Evolutionary conservation across 1,284 basidiomycete species (phyloP).

Genomic region (Uromyces viciae-fabae): DNA sequence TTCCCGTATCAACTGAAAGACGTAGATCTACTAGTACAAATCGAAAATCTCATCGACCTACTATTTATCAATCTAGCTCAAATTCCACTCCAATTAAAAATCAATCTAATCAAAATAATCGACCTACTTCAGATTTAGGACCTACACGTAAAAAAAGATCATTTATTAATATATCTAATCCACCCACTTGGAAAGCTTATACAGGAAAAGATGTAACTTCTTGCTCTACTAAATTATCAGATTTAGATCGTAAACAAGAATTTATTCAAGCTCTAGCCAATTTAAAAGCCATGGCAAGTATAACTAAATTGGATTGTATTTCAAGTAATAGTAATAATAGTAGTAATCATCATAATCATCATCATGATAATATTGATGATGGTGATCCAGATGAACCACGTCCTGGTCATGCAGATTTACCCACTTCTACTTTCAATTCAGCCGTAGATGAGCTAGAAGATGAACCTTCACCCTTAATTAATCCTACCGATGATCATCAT

Average conservation of each 20-base stretch:
- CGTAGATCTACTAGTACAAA: not conserved
- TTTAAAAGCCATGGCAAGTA: conserved; percentile 20
- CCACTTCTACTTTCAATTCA: conserved; percentile 27
- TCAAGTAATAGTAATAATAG: conserved; percentile 7
- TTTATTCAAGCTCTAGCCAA: conserved; percentile 20
- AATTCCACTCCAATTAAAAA: not conserved
- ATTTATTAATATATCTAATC: too few species aligned
- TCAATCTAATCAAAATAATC: not conserved
- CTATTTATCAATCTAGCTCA: not conserved
- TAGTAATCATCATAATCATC: not conserved
- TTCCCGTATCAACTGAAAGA: not conserved
- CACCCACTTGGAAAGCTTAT: conserved; percentile 26
- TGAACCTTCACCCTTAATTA: not conserved
- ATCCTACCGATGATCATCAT: not conserved
- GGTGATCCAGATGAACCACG: conserved; percentile 17
- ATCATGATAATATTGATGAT: not conserved
- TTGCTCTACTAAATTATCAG: not conserved
- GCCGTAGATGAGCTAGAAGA: not conserved
- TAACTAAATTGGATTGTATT: not conserved
- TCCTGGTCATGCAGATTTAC: conserved; percentile 24
- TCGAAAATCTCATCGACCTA: not conserved
- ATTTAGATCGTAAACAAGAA: not conserved
- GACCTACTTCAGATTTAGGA: conserved; percentile 22
- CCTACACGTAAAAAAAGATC: not conserved
- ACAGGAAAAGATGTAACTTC: not conserved